A percentile compares a stretch with the other conserved stretches of the same genome.
Evolutionary conservation across 2,329 filamentous ascomycete genomes (phyloP).

Genomic region (Rutstroemia sp.): DNA sequence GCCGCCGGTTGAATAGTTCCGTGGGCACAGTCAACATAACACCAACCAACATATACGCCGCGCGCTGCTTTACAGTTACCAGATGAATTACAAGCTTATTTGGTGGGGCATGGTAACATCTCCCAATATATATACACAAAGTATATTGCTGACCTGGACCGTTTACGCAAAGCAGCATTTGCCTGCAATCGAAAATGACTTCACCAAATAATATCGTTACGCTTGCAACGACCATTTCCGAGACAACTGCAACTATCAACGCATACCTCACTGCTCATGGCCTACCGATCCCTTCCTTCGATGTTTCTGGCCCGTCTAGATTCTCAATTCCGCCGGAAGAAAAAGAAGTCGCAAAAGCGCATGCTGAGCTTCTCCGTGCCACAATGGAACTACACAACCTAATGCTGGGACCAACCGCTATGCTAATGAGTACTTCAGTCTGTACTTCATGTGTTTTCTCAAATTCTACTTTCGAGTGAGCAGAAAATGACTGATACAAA

Average conservation of each 20-base stretch:
- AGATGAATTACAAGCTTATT: no score
- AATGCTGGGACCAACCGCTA: neutral
- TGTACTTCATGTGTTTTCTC: neutral
- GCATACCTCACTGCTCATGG: neutral
- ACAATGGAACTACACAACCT: constrained; percentile 2
- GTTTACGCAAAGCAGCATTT: no score
- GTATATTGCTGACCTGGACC: no score
- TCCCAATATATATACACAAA: no score
- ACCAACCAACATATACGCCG: no score
- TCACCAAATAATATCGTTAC: neutral
- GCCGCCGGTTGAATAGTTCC: no score
- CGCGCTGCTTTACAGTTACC: no score
- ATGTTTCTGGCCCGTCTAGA: neutral
- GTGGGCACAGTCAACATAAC: no score
- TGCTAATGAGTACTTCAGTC: constrained; percentile 1
- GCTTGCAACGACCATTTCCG: neutral
- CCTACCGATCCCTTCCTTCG: neutral
- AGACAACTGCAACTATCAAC: neutral
- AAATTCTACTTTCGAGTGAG: neutral
- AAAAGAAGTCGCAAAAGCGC: neutral
- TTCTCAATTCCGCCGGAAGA: neutral
- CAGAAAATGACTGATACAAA: neutral
- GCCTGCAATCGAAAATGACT: neutral
- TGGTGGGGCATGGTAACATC: no score
- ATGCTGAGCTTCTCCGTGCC: neutral